Evolutionary conservation across 2,329 filamentous ascomycete species (phyloP).

Genomic region (Zasmidium angulare): DNA sequence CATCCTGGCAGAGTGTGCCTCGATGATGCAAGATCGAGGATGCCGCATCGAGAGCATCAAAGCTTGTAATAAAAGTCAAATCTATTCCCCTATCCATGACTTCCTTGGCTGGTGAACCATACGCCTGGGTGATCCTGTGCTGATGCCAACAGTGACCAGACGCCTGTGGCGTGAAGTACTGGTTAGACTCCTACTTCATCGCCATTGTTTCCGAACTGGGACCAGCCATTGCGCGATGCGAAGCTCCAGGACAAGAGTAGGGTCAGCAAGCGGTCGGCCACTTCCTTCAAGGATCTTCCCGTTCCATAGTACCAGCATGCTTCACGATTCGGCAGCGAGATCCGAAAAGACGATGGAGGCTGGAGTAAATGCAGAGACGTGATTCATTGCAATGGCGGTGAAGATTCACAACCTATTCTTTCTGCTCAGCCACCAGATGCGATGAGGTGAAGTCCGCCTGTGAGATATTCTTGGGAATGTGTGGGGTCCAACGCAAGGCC

Average conservation of each 20-base stretch:
- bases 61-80: neutral
- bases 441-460: neutral
- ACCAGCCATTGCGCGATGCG: neutral
- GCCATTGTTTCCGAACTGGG: neutral
- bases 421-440: neutral
- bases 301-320: neutral
- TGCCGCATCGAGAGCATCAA: neutral
- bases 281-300: neutral
- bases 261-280: neutral
- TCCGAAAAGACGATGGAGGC: neutral
- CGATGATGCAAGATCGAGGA: neutral
- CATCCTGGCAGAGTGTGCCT: neutral
- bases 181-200: neutral
- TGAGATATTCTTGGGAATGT: neutral
- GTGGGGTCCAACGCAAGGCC: neutral
- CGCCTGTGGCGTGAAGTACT: neutral
- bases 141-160: neutral
- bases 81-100: neutral
- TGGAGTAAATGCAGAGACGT: neutral
- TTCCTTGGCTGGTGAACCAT: neutral
- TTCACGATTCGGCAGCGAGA: neutral
- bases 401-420: neutral
- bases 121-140: neutral
- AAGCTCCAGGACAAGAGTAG: neutral
- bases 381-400: neutral